Percentiles rank a stretch among this genome's conserved stretches.
Evolutionary conservation across 2,329 filamentous ascomycete genomes (phyloP).

Genomic region (Arthrobotrys sphaeroides): DNA sequence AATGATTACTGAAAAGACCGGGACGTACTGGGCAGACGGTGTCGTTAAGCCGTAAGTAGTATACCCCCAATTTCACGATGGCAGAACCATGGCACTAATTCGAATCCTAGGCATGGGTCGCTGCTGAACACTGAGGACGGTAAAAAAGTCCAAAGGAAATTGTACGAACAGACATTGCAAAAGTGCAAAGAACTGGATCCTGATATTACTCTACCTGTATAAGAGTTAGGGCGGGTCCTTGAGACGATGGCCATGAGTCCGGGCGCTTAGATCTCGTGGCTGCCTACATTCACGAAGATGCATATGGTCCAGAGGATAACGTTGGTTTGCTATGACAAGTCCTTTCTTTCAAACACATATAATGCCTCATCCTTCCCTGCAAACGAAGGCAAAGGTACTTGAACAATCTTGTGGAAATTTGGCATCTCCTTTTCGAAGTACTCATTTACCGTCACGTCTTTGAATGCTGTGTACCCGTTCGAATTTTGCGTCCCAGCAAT

Average conservation of each 20-base stretch:
- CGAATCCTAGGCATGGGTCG: conserved; percentile 7
- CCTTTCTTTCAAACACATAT: conserved; percentile 71
- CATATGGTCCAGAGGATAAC: conserved; percentile 56
- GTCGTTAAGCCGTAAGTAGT: conserved; percentile 13
- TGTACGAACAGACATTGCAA: conserved; percentile 13
- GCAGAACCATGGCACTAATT: not conserved
- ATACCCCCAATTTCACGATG: too few species aligned
- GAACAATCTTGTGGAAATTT: conserved; percentile 70
- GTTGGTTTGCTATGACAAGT: conserved; percentile 52
- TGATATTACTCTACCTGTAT: not conserved
- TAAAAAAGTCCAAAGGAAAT: conserved; percentile 14
- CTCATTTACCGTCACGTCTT: conserved; percentile 70
- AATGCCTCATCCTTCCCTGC: conserved; percentile 79
- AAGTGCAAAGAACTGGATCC: conserved; percentile 34
- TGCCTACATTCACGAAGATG: not conserved
- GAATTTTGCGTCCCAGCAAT: conserved; percentile 78
- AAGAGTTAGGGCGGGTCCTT: not conserved
- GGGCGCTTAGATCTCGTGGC: too few species aligned
- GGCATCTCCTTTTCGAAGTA: conserved; percentile 71
- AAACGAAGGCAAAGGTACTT: conserved; percentile 77
- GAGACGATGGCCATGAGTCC: not conserved
- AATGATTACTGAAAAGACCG: conserved; percentile 22
- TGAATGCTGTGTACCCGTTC: conserved; percentile 78
- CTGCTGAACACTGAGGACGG: conserved; percentile 14
- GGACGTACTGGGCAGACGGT: conserved; percentile 25